A percentile compares a stretch with the other conserved stretches of the same genome.
Conservation (phyloP, 495 filamentous ascomycete genomes). For the Penicillium antarcticum region DNA sequence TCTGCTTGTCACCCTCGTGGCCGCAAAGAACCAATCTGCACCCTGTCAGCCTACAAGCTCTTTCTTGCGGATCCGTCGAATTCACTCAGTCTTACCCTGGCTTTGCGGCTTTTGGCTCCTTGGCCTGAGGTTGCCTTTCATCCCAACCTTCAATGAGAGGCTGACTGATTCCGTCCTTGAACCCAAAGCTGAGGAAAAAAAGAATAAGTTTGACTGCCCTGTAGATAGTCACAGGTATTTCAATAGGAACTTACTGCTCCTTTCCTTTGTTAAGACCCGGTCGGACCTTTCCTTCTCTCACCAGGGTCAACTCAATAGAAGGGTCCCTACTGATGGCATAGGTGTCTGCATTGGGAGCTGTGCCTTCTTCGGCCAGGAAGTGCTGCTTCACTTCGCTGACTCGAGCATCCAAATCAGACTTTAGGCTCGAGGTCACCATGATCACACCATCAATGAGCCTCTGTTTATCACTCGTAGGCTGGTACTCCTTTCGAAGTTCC, state of each 20-base stretch:
- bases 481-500: constrained; percentile 1
- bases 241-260: constrained; percentile 11
- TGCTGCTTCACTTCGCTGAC: constrained; percentile 7
- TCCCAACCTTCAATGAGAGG: constrained; percentile 28
- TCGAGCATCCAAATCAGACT: not conserved
- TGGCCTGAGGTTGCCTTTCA: not conserved
- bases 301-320: not conserved
- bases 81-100: constrained; percentile 18
- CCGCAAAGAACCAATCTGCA: constrained; percentile 12
- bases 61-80: too few species aligned
- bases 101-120: constrained; percentile 11
- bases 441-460: constrained; percentile 9
- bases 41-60: not conserved
- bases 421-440: constrained; percentile 6
- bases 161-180: constrained; percentile 29
- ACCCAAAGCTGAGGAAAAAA: constrained; percentile 25
- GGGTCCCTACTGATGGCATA: not conserved
- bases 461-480: not conserved
- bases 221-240: not conserved
- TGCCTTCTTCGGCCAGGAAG: constrained; percentile 12
- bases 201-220: not conserved
- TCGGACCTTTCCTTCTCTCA: not conserved
- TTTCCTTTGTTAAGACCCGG: constrained; percentile 1
- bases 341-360: constrained; percentile 2
- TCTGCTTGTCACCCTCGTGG: constrained; percentile 9